phyloP scores from a whole-genome alignment of 1,139 yeast genomes.

The Kurtzmaniella quercitrusa region DNA sequence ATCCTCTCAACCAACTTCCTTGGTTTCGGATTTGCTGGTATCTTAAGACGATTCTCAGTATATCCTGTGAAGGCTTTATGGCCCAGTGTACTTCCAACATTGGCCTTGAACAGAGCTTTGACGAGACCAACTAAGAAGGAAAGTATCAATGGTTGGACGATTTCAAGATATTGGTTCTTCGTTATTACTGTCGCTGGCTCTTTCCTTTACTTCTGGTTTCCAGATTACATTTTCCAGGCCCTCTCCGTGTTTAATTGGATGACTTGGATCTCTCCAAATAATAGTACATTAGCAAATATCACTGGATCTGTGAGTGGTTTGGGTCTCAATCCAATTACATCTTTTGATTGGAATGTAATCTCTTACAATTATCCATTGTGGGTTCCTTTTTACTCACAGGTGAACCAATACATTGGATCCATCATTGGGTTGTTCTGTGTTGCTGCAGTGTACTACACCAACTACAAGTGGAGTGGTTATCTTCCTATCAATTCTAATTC shows the following conservation, averaged over 20 bases:
- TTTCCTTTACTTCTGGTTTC: slow-evolving; percentile 53
- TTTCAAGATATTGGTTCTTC: slow-evolving; percentile 42
- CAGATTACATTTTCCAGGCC: slow-evolving; percentile 44
- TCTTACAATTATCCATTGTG: slow-evolving; percentile 17
- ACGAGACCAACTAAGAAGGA: slow-evolving; percentile 32
- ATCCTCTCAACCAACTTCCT: slow-evolving; percentile 47
- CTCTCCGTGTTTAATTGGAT: slow-evolving; percentile 56
- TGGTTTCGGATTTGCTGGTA: slow-evolving; percentile 56
- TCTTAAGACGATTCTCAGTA: slow-evolving; percentile 45
- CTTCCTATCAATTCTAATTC: slow-evolving; percentile 47
- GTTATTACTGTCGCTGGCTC: slow-evolving; percentile 25
- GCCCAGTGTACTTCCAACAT: slow-evolving; percentile 46
- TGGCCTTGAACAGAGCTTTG: slow-evolving; percentile 49
- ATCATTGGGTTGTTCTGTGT: slow-evolving; percentile 32
- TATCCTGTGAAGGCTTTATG: slow-evolving; percentile 51
- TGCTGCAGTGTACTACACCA: slow-evolving; percentile 40
- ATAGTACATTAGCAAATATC: slow-evolving; percentile 47
- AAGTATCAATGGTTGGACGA: slow-evolving; percentile 43
- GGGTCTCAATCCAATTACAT: slow-evolving; percentile 47
- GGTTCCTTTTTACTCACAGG: slow-evolving; percentile 39
- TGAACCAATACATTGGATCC: slow-evolving; percentile 34
- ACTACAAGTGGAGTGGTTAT: slow-evolving; percentile 41
- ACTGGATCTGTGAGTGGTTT: slow-evolving; percentile 47
- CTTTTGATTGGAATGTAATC: slow-evolving; percentile 41
- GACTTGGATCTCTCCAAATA: slow-evolving; percentile 54